Base-by-base conservation (phyloP, 108 stramenopile species). In the Cyclotella baltica region DNA sequence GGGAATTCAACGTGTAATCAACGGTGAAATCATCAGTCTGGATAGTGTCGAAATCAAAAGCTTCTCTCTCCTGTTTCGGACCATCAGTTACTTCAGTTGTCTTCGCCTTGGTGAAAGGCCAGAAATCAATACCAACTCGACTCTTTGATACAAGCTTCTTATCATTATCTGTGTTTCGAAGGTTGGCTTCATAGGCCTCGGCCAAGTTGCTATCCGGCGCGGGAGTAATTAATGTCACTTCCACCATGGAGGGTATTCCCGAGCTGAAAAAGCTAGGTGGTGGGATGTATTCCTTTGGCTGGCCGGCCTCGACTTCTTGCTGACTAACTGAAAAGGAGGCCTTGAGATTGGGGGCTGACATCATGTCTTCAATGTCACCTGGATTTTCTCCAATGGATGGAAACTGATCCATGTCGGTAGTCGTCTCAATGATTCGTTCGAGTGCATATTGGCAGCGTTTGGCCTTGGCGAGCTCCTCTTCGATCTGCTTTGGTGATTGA, bases 241-340 rank as follows among this genome's bases (percentile, higher is more conserved):
- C 50, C 2, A 83, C 72, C 35, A 33, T 62, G 11, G 63, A 71
- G 3, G 82, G 82, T 56, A 83, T 70, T 37, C 67, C 72, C 15
- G 46, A 29, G 20, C 47, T 65, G 31, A 70, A 70, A 35, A 83
- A 77, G 38, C 59, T 53, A 52, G 70, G 70, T 16, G 82, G 82
- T n/a, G 82, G 75, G 35, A 83, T 83, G 30, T 83, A 83, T 67
- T 83, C 82, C 48, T 83, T 83, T n/a, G 47, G 62, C 43, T 51
- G 35, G 2, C 82, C 82, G 30, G 65, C 59, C 27, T 72, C 76
- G 22, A 83, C 66, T 48, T 83, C 82, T 56, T 76, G 82, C 52
- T 83, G 82, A 52, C 75, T 83, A 34, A 83, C 73, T 2, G 75
- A 72, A 37, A 72, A 76, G 10, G 75, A 77, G 18, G 40, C 55